Evolutionary conservation across 176 grass and related monocot species (phyloP), one percentile per base, ranked within the genome.

Genomic region (Phyllostachys edulis): DNA sequence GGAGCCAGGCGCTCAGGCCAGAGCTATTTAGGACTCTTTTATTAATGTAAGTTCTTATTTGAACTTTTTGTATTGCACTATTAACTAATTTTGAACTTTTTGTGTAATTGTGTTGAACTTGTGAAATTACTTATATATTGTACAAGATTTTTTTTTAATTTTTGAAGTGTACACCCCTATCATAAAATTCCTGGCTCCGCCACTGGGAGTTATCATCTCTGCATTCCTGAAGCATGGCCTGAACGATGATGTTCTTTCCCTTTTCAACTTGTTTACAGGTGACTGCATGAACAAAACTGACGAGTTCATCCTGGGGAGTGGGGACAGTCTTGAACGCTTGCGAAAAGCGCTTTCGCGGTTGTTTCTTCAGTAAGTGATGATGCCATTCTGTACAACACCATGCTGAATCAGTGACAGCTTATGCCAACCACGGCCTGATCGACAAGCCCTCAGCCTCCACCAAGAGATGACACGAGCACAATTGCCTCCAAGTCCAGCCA

Each of bases 361-460:
- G 56, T 76, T 85, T 83, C 87, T 55, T 46, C 80, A 4, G 69
- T 1, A 41, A 63, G 37, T 11, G 67, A 21, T 1, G 92, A 94
- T 39, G 70, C 83, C 57, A 81, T 91, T 27, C 36, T 94, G 8
- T 86, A 86, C 70, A 94, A 89, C 67, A 89, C 92, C 77, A 94
- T 94, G 86, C 87, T 89, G n/a, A n/a, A n/a, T n/a, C n/a, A n/a
- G n/a, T n/a, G 69, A 84, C 83, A 67, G 92, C 89, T 67, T 94
- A 86, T 46, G 85, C 85, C 34, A 85, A 93, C 86, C 91, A 93
- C 52, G 88, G 88, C 23, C 68, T 86, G 49, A 77, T 88, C 55
- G 16, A 65, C 6, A 88, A 83, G 63, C 69, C 37, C 47, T 93
- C 50, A 29, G 18, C 18, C 78, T 93, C 61, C 85, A 82, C 76